Percentiles rank a stretch among this genome's conserved stretches.
Evolutionary conservation across 352 stramenopile genomes (phyloP).

Genomic region (Blastocystis sp.): DNA sequence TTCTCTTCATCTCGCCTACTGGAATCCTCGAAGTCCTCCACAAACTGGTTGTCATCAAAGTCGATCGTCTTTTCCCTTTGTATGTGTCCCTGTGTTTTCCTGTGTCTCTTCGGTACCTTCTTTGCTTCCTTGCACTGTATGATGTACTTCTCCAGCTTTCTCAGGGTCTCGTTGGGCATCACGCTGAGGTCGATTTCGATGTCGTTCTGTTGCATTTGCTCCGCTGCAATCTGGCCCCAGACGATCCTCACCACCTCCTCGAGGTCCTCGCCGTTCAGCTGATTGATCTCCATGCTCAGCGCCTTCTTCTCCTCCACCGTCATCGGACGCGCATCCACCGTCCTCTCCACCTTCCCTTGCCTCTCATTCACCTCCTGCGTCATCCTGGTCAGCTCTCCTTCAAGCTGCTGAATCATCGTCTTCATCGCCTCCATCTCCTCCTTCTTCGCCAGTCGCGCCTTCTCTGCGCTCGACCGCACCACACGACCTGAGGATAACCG

Average conservation of each 20-base stretch:
- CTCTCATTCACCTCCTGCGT: constrained; percentile 91
- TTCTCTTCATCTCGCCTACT: not conserved
- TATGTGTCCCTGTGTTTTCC: constrained; percentile 16
- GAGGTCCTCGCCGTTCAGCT: constrained; percentile 82
- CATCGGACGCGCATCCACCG: constrained; percentile 21
- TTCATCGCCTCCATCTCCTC: constrained; percentile 81
- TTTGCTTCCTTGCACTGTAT: constrained; percentile 11
- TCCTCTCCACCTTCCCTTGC: not conserved
- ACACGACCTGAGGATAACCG: not conserved
- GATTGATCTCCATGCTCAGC: constrained; percentile 20
- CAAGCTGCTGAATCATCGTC: constrained; percentile 74
- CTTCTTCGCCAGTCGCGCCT: constrained; percentile 67
- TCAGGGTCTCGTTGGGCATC: constrained; percentile 30
- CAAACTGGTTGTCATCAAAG: constrained; percentile 47
- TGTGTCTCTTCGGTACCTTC: constrained; percentile 4
- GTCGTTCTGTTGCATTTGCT: constrained; percentile 34
- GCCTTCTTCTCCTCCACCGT: constrained; percentile 57
- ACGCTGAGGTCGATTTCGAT: constrained; percentile 29
- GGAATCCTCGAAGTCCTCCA: constrained; percentile 48
- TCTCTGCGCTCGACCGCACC: not conserved
- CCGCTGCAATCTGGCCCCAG: not conserved
- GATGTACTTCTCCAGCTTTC: constrained; percentile 43
- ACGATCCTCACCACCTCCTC: constrained; percentile 34
- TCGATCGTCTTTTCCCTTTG: not conserved
- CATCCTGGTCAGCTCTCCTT: constrained; percentile 83